phyloP scores from a whole-genome alignment of 116 monocot genomes.

The Dioscorea cayenensis region DNA sequence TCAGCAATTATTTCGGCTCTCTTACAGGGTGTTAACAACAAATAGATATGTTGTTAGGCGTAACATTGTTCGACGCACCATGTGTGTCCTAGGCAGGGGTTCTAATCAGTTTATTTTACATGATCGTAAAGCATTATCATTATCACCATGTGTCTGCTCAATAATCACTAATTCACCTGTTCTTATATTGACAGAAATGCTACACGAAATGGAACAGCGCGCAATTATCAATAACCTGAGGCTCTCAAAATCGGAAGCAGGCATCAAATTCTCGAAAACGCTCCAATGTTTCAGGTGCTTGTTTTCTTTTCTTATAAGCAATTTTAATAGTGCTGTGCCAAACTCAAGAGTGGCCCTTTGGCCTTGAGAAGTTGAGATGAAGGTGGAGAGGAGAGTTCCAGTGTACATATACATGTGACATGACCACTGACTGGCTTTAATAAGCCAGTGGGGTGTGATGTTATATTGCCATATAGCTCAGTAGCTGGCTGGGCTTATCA shows the following conservation, averaged over 20 bases:
- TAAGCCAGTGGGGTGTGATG: constrained; percentile 1
- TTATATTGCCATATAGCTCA: neutral
- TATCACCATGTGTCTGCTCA: too few species aligned
- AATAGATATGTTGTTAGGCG: too few species aligned
- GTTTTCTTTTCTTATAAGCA: neutral
- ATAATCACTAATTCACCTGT: too few species aligned
- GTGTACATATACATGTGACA: neutral
- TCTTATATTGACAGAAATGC: too few species aligned
- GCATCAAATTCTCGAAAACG: neutral
- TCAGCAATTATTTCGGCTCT: too few species aligned
- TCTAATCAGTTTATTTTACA: too few species aligned
- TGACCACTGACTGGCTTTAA: neutral
- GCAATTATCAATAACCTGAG: constrained; percentile 21
- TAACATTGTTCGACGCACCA: too few species aligned
- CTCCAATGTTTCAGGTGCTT: too few species aligned
- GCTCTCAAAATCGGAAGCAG: neutral
- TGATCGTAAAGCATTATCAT: too few species aligned
- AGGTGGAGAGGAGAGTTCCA: neutral
- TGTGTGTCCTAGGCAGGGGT: too few species aligned
- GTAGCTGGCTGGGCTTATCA: constrained; percentile 4
- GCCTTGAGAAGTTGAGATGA: neutral
- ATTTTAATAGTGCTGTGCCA: constrained; percentile 1
- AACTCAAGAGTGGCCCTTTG: neutral
- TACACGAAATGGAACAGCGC: constrained; percentile 30
- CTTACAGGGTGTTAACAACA: too few species aligned